Evolutionary conservation across 2,329 filamentous ascomycete genomes (phyloP), one percentile per base, ranked within the genome.

Genomic region (Neopestalotiopsis sp.): DNA sequence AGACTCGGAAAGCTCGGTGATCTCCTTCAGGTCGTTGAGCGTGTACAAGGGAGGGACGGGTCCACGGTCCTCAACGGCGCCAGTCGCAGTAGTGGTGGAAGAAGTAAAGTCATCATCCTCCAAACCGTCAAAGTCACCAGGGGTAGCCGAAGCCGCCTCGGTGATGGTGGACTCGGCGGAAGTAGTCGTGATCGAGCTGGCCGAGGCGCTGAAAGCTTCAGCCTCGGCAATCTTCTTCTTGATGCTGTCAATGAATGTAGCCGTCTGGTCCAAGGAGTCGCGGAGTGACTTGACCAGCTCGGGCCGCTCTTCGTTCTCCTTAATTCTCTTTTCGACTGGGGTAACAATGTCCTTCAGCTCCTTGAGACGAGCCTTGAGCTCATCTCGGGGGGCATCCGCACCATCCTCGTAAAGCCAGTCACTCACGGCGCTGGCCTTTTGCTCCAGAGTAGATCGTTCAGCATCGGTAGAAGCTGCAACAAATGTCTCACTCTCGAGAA

Each of bases 381-480:
- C 90, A 3, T 93, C 89, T 69, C 90, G 91, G 45, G 88, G 85
- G 4, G 96, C 95, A 63, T 94, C 90, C 17, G 88, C 86, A 68
- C 95, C 94, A 61, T 95, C 94, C 17, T 89, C 93, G 78, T 97
- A 96, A 69, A 99, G 89, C 95, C 96, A 99, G 12, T 97, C 94
- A 74, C 93, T 92, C 28, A 90, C 88, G 63, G 89, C 88, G 70
- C 88, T 86, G 52, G 94, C 86, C 75, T 91, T 90, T 70, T 89
- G 84, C 74, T 92, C 88, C 13, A 98, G 86, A n/a, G 83, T 81
- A 6, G 85, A 79, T 61, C 94, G 89, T 76, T 94, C 88, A 24
- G 88, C 86, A 3, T 89, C 83, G 10, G 92, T 95, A 40, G 94
- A 92, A 3, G 87, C 89, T 13, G 86, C 86, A 66, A 92, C 84